Evolutionary conservation across 345 rosid species (phyloP).

Genomic region (Turritis glabra): DNA sequence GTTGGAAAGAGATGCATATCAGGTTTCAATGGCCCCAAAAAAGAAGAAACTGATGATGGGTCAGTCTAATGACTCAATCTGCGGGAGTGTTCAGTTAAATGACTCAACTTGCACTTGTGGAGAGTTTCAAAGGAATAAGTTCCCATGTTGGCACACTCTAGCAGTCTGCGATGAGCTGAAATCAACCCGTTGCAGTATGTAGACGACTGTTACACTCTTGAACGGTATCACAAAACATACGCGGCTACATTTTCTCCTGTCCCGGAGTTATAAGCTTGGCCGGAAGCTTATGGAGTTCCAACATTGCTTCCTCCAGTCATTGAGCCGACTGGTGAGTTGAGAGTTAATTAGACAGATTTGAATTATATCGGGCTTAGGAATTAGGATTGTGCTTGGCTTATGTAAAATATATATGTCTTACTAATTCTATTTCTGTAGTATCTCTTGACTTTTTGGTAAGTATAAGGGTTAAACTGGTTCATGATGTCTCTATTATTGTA

Average conservation of each 20-base stretch:
- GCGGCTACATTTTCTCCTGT: not conserved
- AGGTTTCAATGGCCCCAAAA: not conserved
- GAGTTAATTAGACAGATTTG: not conserved
- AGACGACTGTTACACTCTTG: not conserved
- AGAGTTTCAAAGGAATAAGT: not conserved
- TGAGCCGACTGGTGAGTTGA: not conserved
- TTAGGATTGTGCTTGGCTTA: not conserved
- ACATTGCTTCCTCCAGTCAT: not conserved
- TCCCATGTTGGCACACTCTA: not conserved
- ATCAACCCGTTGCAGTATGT: constrained; percentile 1
- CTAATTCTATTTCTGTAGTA: not conserved
- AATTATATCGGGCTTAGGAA: not conserved
- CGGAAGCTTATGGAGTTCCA: not conserved
- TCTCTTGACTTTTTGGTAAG: not conserved
- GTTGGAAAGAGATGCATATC: not conserved
- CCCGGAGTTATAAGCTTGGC: not conserved
- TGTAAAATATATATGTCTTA: not conserved
- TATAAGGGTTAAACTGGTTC: not conserved
- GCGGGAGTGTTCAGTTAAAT: not conserved
- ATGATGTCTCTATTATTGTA: not conserved
- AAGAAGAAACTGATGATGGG: not conserved
- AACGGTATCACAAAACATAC: not conserved
- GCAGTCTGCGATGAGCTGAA: not conserved
- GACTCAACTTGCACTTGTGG: constrained; percentile 7
- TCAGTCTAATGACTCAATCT: not conserved